Evolutionary conservation across 2,329 filamentous ascomycete genomes (phyloP).

Genomic region (Leptosphaerulina australis): DNA sequence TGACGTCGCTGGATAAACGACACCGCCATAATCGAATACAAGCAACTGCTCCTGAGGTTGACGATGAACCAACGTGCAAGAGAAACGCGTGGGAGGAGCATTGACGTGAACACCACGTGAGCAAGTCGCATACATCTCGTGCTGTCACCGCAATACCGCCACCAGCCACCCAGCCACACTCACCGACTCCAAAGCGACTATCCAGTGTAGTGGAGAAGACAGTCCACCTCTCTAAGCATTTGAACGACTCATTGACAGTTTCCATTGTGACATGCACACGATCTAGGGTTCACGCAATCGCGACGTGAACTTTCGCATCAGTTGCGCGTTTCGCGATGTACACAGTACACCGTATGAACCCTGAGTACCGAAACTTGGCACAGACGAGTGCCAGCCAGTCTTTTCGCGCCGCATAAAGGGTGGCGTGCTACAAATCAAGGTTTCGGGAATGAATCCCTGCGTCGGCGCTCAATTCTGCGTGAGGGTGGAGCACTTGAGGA

Average conservation of each 20-base stretch:
- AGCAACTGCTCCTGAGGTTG: too few species aligned
- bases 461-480: not conserved
- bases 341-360: not conserved
- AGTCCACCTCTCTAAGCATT: slow-evolving; percentile 3
- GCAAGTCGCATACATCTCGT: not conserved
- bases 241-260: not conserved
- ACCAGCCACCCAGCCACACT: not conserved
- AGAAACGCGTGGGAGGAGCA: slow-evolving; percentile 7
- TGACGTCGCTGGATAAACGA: too few species aligned
- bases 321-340: slow-evolving; percentile 1
- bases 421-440: slow-evolving; percentile 11
- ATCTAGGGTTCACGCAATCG: not conserved
- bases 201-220: too few species aligned
- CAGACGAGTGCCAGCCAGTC: slow-evolving; percentile 1
- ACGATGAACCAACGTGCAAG: too few species aligned
- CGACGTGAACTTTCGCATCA: slow-evolving; percentile 8
- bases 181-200: too few species aligned
- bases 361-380: not conserved
- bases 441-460: slow-evolving; percentile 11
- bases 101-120: not conserved
- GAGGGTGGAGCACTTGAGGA: not conserved
- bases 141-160: not conserved
- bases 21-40: too few species aligned
- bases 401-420: not conserved
- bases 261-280: not conserved